These are phyloP conservation scores for Mucor indicus DNA, from an alignment of 371 early-diverging fungal genomes.

Conservation along the genomic window DNA sequence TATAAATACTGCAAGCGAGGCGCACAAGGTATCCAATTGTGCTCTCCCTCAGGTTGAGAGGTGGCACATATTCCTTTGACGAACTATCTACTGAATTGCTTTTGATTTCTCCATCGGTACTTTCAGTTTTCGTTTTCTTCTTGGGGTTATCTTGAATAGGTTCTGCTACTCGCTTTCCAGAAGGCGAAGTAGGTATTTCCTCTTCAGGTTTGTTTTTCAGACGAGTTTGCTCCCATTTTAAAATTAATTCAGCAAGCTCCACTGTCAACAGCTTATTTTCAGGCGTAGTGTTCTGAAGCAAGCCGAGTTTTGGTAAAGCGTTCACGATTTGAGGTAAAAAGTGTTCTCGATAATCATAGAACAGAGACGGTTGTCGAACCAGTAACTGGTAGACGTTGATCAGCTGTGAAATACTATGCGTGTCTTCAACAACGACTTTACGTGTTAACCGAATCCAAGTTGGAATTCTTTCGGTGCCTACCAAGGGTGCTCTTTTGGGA, in stretches of 20 bases:
- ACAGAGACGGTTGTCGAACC: slow-evolving; percentile 83
- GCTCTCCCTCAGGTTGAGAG: slow-evolving; percentile 60
- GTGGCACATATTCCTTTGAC: slow-evolving; percentile 48
- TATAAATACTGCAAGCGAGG: slow-evolving; percentile 65
- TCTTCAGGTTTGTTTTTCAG: slow-evolving; percentile 19
- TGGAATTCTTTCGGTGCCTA: slow-evolving; percentile 53
- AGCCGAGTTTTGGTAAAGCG: slow-evolving; percentile 83
- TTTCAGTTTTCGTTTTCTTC: slow-evolving; percentile 12
- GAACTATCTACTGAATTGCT: neutral
- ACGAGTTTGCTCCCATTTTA: slow-evolving; percentile 83
- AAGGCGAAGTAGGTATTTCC: neutral
- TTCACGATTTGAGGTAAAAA: slow-evolving; percentile 88
- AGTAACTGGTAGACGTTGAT: slow-evolving; percentile 88
- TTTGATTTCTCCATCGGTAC: slow-evolving; percentile 1
- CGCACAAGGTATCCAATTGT: slow-evolving; percentile 70
- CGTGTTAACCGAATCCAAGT: slow-evolving; percentile 89
- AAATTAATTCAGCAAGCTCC: slow-evolving; percentile 83
- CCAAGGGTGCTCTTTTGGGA: slow-evolving; percentile 70
- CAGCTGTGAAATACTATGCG: slow-evolving; percentile 83
- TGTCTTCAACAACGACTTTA: slow-evolving; percentile 87
- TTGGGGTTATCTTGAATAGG: slow-evolving; percentile 5
- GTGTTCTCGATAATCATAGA: slow-evolving; percentile 84
- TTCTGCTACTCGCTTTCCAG: slow-evolving; percentile 13
- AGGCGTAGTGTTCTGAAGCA: slow-evolving; percentile 81
- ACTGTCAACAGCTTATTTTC: slow-evolving; percentile 87